Evolutionary conservation across 306 rosid species (phyloP), one percentile per base, ranked within the genome.

Genomic region (Casuarina glauca): DNA sequence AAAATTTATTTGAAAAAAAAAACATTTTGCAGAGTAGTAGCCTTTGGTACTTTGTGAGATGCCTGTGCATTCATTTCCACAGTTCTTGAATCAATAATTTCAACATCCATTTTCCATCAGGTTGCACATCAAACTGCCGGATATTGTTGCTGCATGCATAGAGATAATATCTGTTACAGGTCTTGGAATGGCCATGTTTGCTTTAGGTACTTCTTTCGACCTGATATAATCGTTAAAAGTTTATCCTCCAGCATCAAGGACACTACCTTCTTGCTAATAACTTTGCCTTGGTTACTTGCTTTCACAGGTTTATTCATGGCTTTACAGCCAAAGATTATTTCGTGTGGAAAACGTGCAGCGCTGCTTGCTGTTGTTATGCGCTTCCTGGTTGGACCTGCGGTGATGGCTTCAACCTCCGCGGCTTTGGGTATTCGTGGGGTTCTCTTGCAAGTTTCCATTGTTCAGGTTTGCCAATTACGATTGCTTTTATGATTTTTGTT

Each of bases 261-360:
- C 32, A 26, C 32, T 26, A 26, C 32, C 32, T 26, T 26, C 10
- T 20, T 57, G 3, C 63, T 57, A 57, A 19, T 58, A 20, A 9
- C 26, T 58, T 36, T 62, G 36, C 45, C 45, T 38, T 15, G 12
- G 20, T 42, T 61, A 9, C 20, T 4, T 72, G 58, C 9, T 50
- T 57, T 41, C 19, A 11, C 53, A 82, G 82, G 82, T 66, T 73
- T 77, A 76, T 82, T 74, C 75, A 67, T 73, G 38, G 82, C 82
- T 38, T 41, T 68, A 19, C 79, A 77, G 66, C 82, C 79, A 17
- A 73, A 73, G 36, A 66, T 82, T 50, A 67, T 82, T 9, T 36
- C 79, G n/a, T 54, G 70, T 16, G 67, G 68, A 12, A 41, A 63
- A 58, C 26, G 75, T 13, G 50, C 6, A 16, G 50, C 73, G 7